These are phyloP conservation scores for Aspergillus sp. DNA, from an alignment of 2,329 filamentous ascomycete species.

Conservation along the genomic window DNA sequence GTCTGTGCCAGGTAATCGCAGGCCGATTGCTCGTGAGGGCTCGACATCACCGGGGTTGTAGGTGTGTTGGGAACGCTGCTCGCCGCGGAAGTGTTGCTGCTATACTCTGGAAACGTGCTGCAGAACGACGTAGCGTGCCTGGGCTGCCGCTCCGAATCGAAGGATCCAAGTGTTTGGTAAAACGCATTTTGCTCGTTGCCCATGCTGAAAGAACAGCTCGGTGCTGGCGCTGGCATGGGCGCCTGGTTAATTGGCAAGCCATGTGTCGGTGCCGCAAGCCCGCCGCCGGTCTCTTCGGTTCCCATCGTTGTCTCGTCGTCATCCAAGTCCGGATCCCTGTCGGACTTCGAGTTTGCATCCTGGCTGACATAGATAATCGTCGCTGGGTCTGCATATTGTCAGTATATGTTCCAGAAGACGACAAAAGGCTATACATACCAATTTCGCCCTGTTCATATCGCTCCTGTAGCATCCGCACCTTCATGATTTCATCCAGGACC, in stretches of 20 bases:
- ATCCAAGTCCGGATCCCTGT: constrained; percentile 23
- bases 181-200: constrained; percentile 8
- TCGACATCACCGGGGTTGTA: constrained; percentile 17
- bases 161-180: constrained; percentile 21
- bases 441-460: constrained; percentile 33
- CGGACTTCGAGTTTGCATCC: constrained; percentile 23
- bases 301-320: constrained; percentile 11
- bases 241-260: too few species aligned
- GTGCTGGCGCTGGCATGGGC: too few species aligned
- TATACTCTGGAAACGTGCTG: constrained; percentile 12
- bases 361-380: constrained; percentile 32
- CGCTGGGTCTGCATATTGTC: constrained; percentile 18
- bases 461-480: constrained; percentile 32
- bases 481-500: constrained; percentile 33
- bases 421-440: constrained; percentile 17
- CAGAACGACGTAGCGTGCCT: too few species aligned
- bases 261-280: neutral
- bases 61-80: constrained; percentile 20
- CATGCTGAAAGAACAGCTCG: constrained; percentile 14
- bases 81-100: constrained; percentile 10
- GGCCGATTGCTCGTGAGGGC: constrained; percentile 20
- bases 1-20: constrained; percentile 23
- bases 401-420: neutral
- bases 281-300: constrained; percentile 18
- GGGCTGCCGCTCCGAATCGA: constrained; percentile 18